Base-by-base conservation (phyloP, 2,329 filamentous ascomycete genomes). In the Graphilbum sp. region DNA sequence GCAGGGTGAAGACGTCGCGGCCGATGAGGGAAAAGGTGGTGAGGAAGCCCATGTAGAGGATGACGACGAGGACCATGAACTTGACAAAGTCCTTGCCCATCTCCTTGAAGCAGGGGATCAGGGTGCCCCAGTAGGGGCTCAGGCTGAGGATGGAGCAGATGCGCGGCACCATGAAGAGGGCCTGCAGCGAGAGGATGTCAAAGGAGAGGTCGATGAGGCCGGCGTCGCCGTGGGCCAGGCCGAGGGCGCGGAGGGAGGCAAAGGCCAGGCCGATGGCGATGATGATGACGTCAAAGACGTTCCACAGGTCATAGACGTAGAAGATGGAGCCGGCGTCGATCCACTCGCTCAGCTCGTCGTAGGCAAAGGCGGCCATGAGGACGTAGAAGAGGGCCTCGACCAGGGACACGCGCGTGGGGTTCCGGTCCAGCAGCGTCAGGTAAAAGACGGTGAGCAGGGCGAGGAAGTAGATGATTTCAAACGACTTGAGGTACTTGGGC, bases 81-180 rank as follows among this genome's bases (percentile, higher is more conserved):
- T 87, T 87, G 54, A 87, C 57, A 53, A 94, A 94, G 53, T 93
- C 85, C 56, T 87, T 88, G 30, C 81, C 81, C 87, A 95, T 95
- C 54, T 88, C 84, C 54, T 90, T 90, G 36, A 95, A 66, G 45
- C 87, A 92, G 0, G 86, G 87, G 42, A 95, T 87, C 35, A 90
- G 57, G 1, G 81, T 90, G 32, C 84, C 87, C 69, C 90, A 95
- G 54, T 92, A 94, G 1, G 84, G 83, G 49, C 85, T 85, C 45
- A 95, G 58, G 52, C 81, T 88, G 45, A 94, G 67, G 37, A 95
- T 69, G 13, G 86, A 92, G 59, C 80, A 93, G 47, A 93, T 80
- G 43, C 83, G 78, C 15, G 87, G 87, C 17, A 94, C 80, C 57
- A 95, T 77, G 54, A 95, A 88, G 10, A 95, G 66, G 1, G 85